Base-by-base conservation (phyloP, 1,139 yeast species). In the Spathaspora sp. region DNA sequence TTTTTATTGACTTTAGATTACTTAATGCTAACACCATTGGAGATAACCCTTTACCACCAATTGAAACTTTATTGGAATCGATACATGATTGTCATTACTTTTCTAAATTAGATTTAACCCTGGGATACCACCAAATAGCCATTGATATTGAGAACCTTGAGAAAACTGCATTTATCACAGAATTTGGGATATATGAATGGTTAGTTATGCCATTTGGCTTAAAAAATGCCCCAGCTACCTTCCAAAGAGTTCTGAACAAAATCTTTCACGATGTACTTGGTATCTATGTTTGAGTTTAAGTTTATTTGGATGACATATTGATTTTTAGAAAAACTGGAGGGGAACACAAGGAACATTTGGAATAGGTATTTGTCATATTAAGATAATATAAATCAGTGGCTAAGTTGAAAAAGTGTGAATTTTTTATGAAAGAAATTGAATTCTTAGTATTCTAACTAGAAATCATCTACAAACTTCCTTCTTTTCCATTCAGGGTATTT, bases 11-110 rank as follows among this genome's bases (percentile, higher is more conserved):
- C 45, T 62, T 55, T 67, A 1, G 95, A 86, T 31, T 84, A 52
- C 51, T 84, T 85, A 37, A 88, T 72, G 57, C 78, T 85, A 4
- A 85, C 76, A 7, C 89, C 0, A 48, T 55, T 1, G 44, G 47
- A 15, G 57, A 57, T 5, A 58, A 47, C 39, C 61, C 63, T 13
- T 13, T 60, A 11, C 64, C 65, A 0, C 31, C 44, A 3, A 57
- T 57, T 20, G 55, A 57, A 17, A 52, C 50, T 26, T 43, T 51
- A 25, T 18, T 46, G 9, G 44, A 37, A 6, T 7, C 17, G 5
- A 13, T 44, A 3, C 41, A 27, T 20, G 31, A 13, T 7, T n/a
- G 37, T 13, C 29, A 26, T 7, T 34, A n/a, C 18, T 34, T 46
- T 23, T 33, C 44, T 1, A 43, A 20, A 7, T 23, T 41, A 8